A percentile compares a stretch with the other conserved stretches of the same genome.
Evolutionary conservation across 352 stramenopile species (phyloP).

Genomic region (Pythium sukuiense): DNA sequence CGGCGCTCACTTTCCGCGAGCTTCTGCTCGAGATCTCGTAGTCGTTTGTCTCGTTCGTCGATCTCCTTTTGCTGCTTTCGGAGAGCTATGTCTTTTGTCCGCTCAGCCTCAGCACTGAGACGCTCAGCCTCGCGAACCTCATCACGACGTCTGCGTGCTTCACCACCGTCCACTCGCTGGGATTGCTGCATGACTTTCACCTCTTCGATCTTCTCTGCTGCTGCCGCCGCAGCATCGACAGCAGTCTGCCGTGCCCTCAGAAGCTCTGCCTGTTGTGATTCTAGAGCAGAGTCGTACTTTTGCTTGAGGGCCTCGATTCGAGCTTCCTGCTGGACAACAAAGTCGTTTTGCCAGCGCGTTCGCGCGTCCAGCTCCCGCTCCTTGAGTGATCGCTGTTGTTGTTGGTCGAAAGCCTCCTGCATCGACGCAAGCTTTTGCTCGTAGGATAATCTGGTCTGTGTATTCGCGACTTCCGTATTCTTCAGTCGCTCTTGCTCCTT

Average conservation of each 20-base stretch:
- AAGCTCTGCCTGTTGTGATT: slow-evolving; percentile 58
- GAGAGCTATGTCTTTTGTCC: slow-evolving; percentile 31
- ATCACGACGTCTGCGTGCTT: slow-evolving; percentile 25
- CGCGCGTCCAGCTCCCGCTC: slow-evolving; percentile 62
- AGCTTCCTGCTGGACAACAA: slow-evolving; percentile 67
- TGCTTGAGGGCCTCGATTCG: slow-evolving; percentile 61
- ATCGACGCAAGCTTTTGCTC: slow-evolving; percentile 50
- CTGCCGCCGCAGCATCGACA: slow-evolving; percentile 44
- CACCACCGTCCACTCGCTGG: slow-evolving; percentile 45
- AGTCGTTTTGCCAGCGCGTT: slow-evolving; percentile 69
- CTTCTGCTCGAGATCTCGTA: slow-evolving; percentile 47
- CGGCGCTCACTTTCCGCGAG: slow-evolving; percentile 48
- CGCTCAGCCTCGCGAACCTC: slow-evolving; percentile 23
- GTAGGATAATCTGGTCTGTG: slow-evolving; percentile 43
- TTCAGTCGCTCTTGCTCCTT: slow-evolving; percentile 50
- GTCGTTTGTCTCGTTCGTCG: slow-evolving; percentile 51
- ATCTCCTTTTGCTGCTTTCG: slow-evolving; percentile 50
- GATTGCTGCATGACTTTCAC: slow-evolving; percentile 32
- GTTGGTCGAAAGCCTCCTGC: slow-evolving; percentile 47
- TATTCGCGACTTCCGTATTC: slow-evolving; percentile 29
- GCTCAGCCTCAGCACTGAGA: slow-evolving; percentile 40
- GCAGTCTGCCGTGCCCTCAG: slow-evolving; percentile 48
- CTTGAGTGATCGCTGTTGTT: slow-evolving; percentile 48
- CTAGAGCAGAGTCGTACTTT: slow-evolving; percentile 69
- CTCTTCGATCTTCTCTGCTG: slow-evolving; percentile 51